A percentile compares a stretch with the other conserved stretches of the same genome.
Conservation (phyloP, 768 basidiomycete species). For the Russula sp. region DNA sequence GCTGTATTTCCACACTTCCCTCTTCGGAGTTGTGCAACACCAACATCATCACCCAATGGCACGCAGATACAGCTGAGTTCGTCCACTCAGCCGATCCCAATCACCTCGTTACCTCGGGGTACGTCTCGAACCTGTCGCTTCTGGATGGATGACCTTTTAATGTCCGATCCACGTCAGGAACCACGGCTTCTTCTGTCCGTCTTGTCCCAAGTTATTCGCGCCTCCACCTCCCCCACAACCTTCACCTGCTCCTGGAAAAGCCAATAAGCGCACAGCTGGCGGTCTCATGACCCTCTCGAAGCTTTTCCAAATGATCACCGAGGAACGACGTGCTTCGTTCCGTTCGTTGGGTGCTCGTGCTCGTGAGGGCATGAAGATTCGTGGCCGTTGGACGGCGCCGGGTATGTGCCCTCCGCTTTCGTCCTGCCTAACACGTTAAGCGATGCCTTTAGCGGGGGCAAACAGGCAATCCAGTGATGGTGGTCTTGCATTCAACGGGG, state of each 20-base stretch:
- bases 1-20: slow-evolving; percentile 15
- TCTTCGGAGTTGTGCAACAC: slow-evolving; percentile 25
- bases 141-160: neutral
- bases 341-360: neutral
- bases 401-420: slow-evolving; percentile 8
- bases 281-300: slow-evolving; percentile 20
- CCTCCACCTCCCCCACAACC: slow-evolving; percentile 14
- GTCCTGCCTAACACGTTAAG: neutral
- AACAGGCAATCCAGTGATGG: slow-evolving; percentile 3
- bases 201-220: slow-evolving; percentile 29
- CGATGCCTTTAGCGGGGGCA: neutral
- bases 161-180: slow-evolving; percentile 5
- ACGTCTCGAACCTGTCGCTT: neutral
- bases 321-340: slow-evolving; percentile 14
- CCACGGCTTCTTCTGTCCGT: slow-evolving; percentile 31
- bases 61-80: slow-evolving; percentile 26
- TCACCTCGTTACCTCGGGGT: slow-evolving; percentile 34
- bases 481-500: slow-evolving; percentile 32
- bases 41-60: slow-evolving; percentile 28
- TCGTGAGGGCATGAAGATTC: slow-evolving; percentile 18
- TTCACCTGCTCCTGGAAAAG: slow-evolving; percentile 17
- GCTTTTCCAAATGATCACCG: slow-evolving; percentile 19
- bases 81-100: slow-evolving; percentile 27
- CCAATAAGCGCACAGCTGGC: slow-evolving; percentile 7
- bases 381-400: slow-evolving; percentile 25